Percentiles rank a stretch among this genome's conserved stretches.
These are phyloP conservation scores for Volvox reticuliferus DNA, from an alignment of 139 green algal species.

Conservation along the genomic window DNA sequence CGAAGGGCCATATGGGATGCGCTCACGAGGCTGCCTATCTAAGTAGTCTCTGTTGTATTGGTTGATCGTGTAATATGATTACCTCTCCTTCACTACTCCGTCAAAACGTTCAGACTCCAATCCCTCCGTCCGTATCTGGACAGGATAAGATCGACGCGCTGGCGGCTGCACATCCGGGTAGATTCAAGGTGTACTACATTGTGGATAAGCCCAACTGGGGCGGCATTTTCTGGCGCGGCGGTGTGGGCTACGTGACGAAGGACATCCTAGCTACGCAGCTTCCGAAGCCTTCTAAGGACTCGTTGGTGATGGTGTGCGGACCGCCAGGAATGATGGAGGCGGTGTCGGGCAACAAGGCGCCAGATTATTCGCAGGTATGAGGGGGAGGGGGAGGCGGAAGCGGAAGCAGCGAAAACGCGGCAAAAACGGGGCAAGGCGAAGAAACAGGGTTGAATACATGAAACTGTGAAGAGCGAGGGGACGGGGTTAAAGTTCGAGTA, in stretches of 20 bases:
- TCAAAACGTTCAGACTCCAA: too few species aligned
- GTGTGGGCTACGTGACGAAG: conserved; percentile 65
- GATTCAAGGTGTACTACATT: conserved; percentile 76
- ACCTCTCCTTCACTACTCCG: too few species aligned
- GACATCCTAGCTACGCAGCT: conserved; percentile 69
- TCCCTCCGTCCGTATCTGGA: too few species aligned
- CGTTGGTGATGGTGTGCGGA: conserved; percentile 74
- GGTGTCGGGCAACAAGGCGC: conserved; percentile 66
- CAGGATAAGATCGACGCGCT: conserved; percentile 71
- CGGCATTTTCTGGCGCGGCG: conserved; percentile 66
- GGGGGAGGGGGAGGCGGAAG: too few species aligned
- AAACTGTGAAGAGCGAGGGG: too few species aligned
- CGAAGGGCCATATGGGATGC: too few species aligned
- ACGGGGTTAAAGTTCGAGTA: too few species aligned
- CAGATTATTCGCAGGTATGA: conserved; percentile 55
- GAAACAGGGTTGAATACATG: too few species aligned
- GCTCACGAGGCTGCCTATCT: too few species aligned
- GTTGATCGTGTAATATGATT: too few species aligned
- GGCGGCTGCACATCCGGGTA: conserved; percentile 61
- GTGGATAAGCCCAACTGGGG: conserved; percentile 71
- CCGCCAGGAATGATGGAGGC: conserved; percentile 73
- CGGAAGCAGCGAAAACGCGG: neutral
- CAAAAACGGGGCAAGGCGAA: neutral
- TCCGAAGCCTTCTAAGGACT: conserved; percentile 67
- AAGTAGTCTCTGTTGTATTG: too few species aligned